These are phyloP conservation scores for Oryza officinalis DNA, from an alignment of 176 grass and related monocot genomes.

Conservation along the genomic window DNA sequence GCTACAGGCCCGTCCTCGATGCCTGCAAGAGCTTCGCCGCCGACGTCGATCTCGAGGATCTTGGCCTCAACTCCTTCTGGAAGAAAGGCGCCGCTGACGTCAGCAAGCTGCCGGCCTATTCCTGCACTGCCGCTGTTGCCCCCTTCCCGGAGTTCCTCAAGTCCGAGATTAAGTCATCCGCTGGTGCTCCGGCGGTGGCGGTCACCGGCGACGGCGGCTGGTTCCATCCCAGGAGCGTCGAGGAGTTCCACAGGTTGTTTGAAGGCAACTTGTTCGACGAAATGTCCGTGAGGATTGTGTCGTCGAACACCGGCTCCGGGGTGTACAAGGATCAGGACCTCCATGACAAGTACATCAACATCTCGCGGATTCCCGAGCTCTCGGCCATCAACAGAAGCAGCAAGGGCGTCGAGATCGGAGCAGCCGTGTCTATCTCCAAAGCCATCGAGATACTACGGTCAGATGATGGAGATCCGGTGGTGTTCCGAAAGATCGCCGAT, in stretches of 20 bases:
- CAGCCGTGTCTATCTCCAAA: slow-evolving; percentile 68
- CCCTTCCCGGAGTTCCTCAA: slow-evolving; percentile 86
- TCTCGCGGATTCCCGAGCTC: slow-evolving; percentile 65
- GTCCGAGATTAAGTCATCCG: slow-evolving; percentile 59
- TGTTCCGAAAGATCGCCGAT: slow-evolving; percentile 64
- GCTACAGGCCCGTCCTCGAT: slow-evolving; percentile 72
- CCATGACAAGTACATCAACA: slow-evolving; percentile 62
- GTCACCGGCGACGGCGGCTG: slow-evolving; percentile 17
- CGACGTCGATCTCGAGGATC: slow-evolving; percentile 79
- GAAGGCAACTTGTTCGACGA: slow-evolving; percentile 37
- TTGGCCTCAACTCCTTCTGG: slow-evolving; percentile 83
- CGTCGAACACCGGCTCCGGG: slow-evolving; percentile 73
- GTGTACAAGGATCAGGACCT: slow-evolving; percentile 73
- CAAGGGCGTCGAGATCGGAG: slow-evolving; percentile 64
- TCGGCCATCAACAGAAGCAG: slow-evolving; percentile 45
- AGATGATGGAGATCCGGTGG: slow-evolving; percentile 19
- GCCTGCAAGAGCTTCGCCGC: slow-evolving; percentile 84
- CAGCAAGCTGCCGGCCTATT: slow-evolving; percentile 50
- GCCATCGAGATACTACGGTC: slow-evolving; percentile 63
- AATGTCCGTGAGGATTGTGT: slow-evolving; percentile 60
- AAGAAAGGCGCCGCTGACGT: slow-evolving; percentile 47
- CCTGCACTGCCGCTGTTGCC: background rate
- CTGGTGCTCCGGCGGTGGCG: background rate
- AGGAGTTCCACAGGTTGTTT: slow-evolving; percentile 59
- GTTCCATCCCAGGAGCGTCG: slow-evolving; percentile 57